Base-by-base conservation (phyloP, 441 rosid genomes). In the Gossypium davidsonii region DNA sequence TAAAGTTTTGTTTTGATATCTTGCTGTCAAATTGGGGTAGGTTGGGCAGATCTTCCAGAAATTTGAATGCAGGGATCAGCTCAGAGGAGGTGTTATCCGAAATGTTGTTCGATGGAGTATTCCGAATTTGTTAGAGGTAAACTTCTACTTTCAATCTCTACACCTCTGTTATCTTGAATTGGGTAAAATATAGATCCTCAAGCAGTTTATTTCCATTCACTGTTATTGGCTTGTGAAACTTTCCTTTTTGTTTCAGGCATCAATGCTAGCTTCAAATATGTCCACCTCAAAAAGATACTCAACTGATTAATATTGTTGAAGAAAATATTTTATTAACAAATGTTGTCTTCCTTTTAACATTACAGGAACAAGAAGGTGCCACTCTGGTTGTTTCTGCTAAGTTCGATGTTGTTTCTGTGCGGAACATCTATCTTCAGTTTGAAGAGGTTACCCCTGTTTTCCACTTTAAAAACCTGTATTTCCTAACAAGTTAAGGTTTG, bases 331-430 rank as follows among this genome's bases (percentile, higher is more conserved):
- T 12, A 7, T 18, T 26, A 49, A 8, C n/a, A 28, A 64, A 37
- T 62, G 34, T 73, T 74, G 66, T 70, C 67, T 53, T 72, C 72
- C 44, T 73, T 39, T 57, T 56, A 78, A 61, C 72, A 77, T 77
- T 70, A 57, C 86, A 94, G 98, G 94, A 92, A 18, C 91, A 90
- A 78, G 93, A 87, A 69, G 97, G 97, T 73, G 98, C 91, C 52
- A 90, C 97, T 75, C 89, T 90, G 74, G 93, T 92, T 74, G 98
- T 94, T 77, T 84, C 97, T 67, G 97, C 98, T 7, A 92, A 88
- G 70, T 92, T 94, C 76, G 85, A 87, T 48, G 80, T 86, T 55
- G 87, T 92, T 78, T 88, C 97, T 44, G 77, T 69, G 53, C 88
- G 95, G 12, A 94, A 89, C 84, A 83, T 94, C 77, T 88, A 88